Evolutionary conservation across 2,329 filamentous ascomycete species (phyloP).

Genomic region (Fusarium nygamai): DNA sequence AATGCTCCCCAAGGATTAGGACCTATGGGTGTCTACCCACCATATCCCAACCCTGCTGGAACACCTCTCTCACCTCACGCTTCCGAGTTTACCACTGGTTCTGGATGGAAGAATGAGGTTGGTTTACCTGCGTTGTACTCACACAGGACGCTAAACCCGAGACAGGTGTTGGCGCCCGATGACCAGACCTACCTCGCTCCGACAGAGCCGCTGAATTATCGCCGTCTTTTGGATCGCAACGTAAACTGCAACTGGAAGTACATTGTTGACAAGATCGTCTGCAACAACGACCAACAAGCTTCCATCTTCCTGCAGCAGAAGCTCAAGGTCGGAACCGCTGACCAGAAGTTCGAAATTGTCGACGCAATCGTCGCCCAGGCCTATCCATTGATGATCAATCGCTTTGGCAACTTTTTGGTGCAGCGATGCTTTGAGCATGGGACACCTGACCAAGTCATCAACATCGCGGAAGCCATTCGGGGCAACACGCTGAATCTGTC

Average conservation of each 20-base stretch:
- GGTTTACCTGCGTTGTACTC: slow-evolving; percentile 32
- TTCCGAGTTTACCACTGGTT: slow-evolving; percentile 74
- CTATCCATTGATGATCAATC: slow-evolving; percentile 96
- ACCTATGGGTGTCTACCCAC: slow-evolving; percentile 52
- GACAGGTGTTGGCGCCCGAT: slow-evolving; percentile 61
- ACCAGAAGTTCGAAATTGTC: slow-evolving; percentile 97
- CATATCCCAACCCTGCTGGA: slow-evolving; percentile 66
- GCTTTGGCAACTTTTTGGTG: slow-evolving; percentile 97
- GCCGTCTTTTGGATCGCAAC: slow-evolving; percentile 91
- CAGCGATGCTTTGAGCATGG: slow-evolving; percentile 99
- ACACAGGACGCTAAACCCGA: slow-evolving; percentile 21
- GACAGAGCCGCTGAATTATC: slow-evolving; percentile 94
- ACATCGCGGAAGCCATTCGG: slow-evolving; percentile 93
- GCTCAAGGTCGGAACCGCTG: slow-evolving; percentile 92
- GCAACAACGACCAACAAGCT: slow-evolving; percentile 98
- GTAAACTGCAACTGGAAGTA: slow-evolving; percentile 99
- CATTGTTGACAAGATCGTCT: slow-evolving; percentile 99
- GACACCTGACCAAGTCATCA: slow-evolving; percentile 90
- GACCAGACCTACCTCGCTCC: slow-evolving; percentile 84
- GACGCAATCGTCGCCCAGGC: slow-evolving; percentile 95
- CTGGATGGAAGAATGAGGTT: slow-evolving; percentile 66
- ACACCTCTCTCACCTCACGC: slow-evolving; percentile 78
- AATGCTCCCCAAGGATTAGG: slow-evolving; percentile 49
- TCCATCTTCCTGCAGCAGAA: slow-evolving; percentile 99
- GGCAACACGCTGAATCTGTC: slow-evolving; percentile 94